These are phyloP conservation scores for Podila epigama DNA, from an alignment of 192 early-diverging fungal species.

Conservation along the genomic window DNA sequence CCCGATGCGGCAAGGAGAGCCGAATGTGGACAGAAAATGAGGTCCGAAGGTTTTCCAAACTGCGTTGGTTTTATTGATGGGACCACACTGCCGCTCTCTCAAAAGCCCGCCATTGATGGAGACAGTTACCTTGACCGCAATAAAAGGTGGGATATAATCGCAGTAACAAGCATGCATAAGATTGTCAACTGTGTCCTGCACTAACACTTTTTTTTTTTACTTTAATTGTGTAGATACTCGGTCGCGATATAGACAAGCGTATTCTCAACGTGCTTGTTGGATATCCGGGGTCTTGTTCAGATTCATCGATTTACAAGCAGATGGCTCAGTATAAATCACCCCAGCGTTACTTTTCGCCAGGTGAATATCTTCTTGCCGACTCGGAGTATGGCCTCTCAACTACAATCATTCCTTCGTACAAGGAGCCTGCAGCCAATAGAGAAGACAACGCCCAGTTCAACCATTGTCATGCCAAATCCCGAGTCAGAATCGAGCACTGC, in stretches of 20 bases:
- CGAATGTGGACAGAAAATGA: background rate
- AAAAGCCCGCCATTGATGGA: background rate
- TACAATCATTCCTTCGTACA: background rate
- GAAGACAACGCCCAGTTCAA: background rate
- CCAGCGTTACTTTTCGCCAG: background rate
- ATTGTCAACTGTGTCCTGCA: background rate
- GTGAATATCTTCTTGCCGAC: slow-evolving; percentile 5
- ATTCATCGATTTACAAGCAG: background rate
- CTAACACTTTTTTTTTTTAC: background rate
- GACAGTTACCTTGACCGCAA: background rate
- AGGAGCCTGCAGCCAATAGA: background rate
- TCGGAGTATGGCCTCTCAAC: background rate
- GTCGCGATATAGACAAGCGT: background rate
- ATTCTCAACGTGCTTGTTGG: background rate
- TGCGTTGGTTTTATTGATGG: background rate
- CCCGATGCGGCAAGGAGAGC: background rate
- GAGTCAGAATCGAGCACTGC: background rate
- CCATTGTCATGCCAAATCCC: background rate
- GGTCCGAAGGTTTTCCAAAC: background rate
- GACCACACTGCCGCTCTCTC: background rate
- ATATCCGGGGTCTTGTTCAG: background rate
- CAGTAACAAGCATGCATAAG: too few species aligned
- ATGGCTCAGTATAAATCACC: background rate
- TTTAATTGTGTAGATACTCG: background rate
- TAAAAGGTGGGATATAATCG: too few species aligned